These are phyloP conservation scores for Globisporangium perplexum DNA, from an alignment of 352 stramenopile species.

Conservation along the genomic window DNA sequence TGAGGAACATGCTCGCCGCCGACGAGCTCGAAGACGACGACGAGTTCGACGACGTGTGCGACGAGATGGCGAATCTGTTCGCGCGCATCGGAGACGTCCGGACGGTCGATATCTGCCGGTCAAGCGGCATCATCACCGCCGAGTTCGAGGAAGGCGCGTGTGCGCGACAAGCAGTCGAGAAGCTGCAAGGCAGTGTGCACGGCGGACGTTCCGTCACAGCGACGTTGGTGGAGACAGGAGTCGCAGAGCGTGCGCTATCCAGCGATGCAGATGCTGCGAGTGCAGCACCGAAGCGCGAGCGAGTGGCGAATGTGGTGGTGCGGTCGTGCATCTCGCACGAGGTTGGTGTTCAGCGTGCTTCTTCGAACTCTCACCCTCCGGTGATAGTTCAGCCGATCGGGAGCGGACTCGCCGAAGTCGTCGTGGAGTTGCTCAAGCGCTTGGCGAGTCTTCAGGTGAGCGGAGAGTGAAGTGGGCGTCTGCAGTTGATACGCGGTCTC, in stretches of 20 bases:
- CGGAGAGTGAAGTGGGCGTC: no score
- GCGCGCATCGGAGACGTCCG: background rate
- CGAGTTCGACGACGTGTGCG: slow-evolving; percentile 9
- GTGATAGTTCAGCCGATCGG: background rate
- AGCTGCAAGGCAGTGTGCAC: slow-evolving; percentile 4
- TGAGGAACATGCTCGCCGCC: slow-evolving; percentile 8
- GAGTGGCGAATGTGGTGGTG: background rate
- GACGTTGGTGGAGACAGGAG: background rate
- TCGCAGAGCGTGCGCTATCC: background rate
- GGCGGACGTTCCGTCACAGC: slow-evolving; percentile 1
- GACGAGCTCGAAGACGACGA: slow-evolving; percentile 9
- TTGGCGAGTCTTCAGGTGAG: slow-evolving; percentile 12
- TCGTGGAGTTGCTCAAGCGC: slow-evolving; percentile 9
- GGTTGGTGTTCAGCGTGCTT: background rate
- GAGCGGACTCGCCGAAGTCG: background rate
- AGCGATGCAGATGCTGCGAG: background rate
- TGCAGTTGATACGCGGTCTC: no score
- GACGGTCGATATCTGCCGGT: background rate
- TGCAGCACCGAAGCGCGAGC: background rate
- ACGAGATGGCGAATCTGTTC: slow-evolving; percentile 2
- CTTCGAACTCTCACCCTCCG: background rate
- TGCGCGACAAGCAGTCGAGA: background rate
- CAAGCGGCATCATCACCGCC: slow-evolving; percentile 3
- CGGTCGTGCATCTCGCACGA: background rate
- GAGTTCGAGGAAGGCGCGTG: background rate